phyloP scores from a whole-genome alignment of 2,329 filamentous ascomycete genomes.

The Xylaria sp. region DNA sequence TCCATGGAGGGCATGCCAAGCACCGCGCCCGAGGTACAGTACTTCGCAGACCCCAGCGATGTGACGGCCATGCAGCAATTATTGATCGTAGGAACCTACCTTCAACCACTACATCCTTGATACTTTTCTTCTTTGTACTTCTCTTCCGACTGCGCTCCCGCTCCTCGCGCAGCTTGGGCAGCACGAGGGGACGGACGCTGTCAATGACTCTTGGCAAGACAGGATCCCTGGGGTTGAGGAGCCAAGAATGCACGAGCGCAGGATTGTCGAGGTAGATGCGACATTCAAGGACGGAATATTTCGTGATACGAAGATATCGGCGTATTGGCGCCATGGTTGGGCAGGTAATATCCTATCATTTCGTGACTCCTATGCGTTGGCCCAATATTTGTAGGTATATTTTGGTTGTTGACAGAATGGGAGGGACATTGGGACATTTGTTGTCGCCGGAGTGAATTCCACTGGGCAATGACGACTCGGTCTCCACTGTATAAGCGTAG shows the following conservation, averaged over 20 bases:
- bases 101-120: slow-evolving; percentile 85
- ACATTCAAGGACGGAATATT: slow-evolving; percentile 93
- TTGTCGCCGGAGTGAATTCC: not conserved
- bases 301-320: slow-evolving; percentile 87
- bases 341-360: slow-evolving; percentile 23
- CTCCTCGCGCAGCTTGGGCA: slow-evolving; percentile 88
- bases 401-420: too few relatives aligned
- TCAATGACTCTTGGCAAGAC: slow-evolving; percentile 82
- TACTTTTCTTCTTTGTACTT: slow-evolving; percentile 72
- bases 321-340: slow-evolving; percentile 79
- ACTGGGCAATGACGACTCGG: not conserved
- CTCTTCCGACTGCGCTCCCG: slow-evolving; percentile 59
- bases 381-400: too few relatives aligned
- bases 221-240: slow-evolving; percentile 75
- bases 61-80: slow-evolving; percentile 16
- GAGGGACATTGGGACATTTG: too few relatives aligned
- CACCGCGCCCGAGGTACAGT: slow-evolving; percentile 18
- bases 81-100: slow-evolving; percentile 55
- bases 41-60: slow-evolving; percentile 6
- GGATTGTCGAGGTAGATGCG: slow-evolving; percentile 96
- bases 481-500: not conserved
- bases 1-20: slow-evolving; percentile 15
- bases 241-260: slow-evolving; percentile 77
- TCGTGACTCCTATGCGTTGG: slow-evolving; percentile 10
- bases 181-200: slow-evolving; percentile 79